phyloP scores from a whole-genome alignment of 371 early-diverging fungal species.

The Mortierella sp. region DNA sequence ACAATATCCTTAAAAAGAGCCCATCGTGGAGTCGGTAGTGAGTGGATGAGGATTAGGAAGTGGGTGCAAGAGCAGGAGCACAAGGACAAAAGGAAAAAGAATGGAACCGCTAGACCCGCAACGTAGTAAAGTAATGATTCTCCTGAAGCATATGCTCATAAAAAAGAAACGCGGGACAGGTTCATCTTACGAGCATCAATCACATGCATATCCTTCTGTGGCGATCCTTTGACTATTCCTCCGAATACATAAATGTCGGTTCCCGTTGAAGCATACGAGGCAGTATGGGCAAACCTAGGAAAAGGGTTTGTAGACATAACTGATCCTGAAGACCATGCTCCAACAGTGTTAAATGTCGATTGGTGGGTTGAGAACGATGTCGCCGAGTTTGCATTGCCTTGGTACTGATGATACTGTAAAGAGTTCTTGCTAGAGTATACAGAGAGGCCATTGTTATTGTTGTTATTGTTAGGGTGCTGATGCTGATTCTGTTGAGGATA shows the following conservation, averaged over 20 bases:
- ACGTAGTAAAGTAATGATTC: not conserved
- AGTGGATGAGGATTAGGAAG: not conserved
- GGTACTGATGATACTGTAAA: constrained; percentile 18
- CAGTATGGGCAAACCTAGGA: constrained; percentile 72
- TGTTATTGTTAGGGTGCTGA: not conserved
- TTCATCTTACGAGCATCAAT: constrained; percentile 71
- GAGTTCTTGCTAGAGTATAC: constrained; percentile 41
- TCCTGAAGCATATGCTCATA: too few species aligned
- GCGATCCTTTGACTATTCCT: constrained; percentile 64
- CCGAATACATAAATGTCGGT: constrained; percentile 68
- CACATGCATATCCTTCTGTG: constrained; percentile 67
- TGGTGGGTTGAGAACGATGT: constrained; percentile 39
- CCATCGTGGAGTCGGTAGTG: constrained; percentile 1
- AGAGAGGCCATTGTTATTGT: not conserved
- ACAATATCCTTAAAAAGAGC: not conserved
- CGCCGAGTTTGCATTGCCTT: constrained; percentile 15
- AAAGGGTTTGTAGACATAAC: constrained; percentile 57
- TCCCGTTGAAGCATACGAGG: constrained; percentile 62
- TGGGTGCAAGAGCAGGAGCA: not conserved
- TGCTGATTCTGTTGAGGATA: constrained; percentile 23
- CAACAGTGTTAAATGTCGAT: constrained; percentile 13
- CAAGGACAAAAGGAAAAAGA: not conserved
- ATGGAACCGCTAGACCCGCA: not conserved
- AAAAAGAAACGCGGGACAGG: not conserved
- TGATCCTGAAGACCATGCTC: constrained; percentile 31